Percentiles rank a stretch among this genome's conserved stretches.
Conservation (phyloP, 2,329 filamentous ascomycete genomes). For the Xylariaceae sp. region DNA sequence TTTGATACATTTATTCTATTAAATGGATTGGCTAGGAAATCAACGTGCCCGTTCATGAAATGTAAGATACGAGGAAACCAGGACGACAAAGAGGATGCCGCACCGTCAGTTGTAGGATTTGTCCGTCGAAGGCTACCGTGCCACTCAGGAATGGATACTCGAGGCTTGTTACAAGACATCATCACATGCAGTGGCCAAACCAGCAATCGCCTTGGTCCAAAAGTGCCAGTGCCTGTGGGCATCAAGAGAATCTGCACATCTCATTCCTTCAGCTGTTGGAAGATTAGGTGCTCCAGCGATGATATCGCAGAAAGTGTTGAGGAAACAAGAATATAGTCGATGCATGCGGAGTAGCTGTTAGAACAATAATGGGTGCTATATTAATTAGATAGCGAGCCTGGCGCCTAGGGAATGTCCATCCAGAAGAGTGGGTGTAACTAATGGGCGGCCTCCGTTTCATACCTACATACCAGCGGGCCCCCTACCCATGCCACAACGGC, state of each 20-base stretch:
- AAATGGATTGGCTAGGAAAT: not conserved
- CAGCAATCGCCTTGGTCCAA: not conserved
- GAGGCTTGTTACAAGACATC: slow-evolving; percentile 15
- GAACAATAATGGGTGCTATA: slow-evolving; percentile 5
- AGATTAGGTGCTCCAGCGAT: slow-evolving; percentile 18
- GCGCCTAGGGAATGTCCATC: too few species aligned
- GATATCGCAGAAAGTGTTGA: slow-evolving; percentile 3
- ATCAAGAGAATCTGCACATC: slow-evolving; percentile 4
- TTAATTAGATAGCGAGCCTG: too few species aligned
- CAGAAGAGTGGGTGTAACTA: too few species aligned
- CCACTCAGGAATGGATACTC: slow-evolving; percentile 22
- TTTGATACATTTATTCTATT: slow-evolving; percentile 13
- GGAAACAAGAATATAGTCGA: slow-evolving; percentile 6
- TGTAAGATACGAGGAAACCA: slow-evolving; percentile 10
- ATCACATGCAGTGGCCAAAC: slow-evolving; percentile 22
- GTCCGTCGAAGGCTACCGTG: slow-evolving; percentile 32
- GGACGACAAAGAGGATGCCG: slow-evolving; percentile 33
- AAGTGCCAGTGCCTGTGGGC: not conserved
- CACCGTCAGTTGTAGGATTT: slow-evolving; percentile 35
- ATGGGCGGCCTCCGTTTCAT: too few species aligned
- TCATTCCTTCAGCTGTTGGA: not conserved
- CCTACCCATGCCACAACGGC: too few species aligned
- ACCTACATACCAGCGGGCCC: too few species aligned
- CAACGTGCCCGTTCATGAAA: not conserved
- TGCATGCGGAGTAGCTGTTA: slow-evolving; percentile 9